Conservation (phyloP, 495 filamentous ascomycete species). For the Penicillium salamii region DNA sequence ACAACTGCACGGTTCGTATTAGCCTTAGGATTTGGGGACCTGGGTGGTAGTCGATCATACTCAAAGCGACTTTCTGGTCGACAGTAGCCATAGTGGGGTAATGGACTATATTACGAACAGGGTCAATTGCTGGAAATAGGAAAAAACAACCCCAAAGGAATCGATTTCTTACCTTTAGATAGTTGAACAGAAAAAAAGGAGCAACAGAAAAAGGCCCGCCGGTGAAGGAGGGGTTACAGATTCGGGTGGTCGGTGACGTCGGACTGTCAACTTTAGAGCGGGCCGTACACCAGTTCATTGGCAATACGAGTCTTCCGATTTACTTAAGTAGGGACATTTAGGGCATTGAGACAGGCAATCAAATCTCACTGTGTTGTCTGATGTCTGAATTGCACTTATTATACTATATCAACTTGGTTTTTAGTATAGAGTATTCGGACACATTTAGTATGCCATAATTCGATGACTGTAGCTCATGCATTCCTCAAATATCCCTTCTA, state of each 20-base stretch:
- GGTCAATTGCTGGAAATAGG: slow-evolving; percentile 23
- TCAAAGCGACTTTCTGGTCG: slow-evolving; percentile 90
- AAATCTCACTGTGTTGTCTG: too few species aligned
- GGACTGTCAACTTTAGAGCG: too few species aligned
- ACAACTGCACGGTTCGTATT: slow-evolving; percentile 60
- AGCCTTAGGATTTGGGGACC: slow-evolving; percentile 14
- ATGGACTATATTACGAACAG: slow-evolving; percentile 12
- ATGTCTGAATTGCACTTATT: too few species aligned
- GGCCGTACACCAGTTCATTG: too few species aligned
- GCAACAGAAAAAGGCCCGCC: slow-evolving; percentile 20
- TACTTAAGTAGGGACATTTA: too few species aligned
- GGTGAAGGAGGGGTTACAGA: slow-evolving; percentile 38
- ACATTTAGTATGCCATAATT: too few species aligned
- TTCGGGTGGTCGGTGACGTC: slow-evolving; percentile 30
- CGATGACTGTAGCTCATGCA: too few species aligned
- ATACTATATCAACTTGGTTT: too few species aligned
- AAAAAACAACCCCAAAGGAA: background rate
- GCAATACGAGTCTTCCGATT: too few species aligned
- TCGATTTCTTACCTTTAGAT: slow-evolving; percentile 20
- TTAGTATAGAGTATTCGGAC: too few species aligned
- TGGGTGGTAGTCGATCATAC: slow-evolving; percentile 50
- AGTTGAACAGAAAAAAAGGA: slow-evolving; percentile 25
- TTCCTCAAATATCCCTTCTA: too few species aligned
- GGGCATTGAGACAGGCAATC: too few species aligned
- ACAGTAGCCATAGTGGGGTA: slow-evolving; percentile 65